These are phyloP conservation scores for Phytopythium cucurbitacearum DNA, from an alignment of 352 stramenopile species.

Conservation along the genomic window DNA sequence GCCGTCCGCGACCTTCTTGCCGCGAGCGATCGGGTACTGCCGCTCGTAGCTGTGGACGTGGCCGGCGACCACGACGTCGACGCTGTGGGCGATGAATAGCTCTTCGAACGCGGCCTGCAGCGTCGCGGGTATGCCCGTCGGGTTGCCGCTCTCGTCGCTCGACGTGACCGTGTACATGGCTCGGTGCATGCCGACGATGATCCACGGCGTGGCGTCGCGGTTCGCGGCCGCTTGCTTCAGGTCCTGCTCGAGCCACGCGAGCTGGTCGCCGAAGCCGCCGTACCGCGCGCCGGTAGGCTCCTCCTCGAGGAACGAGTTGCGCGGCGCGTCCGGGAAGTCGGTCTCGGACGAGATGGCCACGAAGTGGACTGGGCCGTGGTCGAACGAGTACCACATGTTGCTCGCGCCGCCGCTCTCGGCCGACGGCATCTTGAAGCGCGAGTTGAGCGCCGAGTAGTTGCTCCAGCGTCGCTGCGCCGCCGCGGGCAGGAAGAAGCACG, in stretches of 20 bases:
- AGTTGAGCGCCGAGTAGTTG: constrained; percentile 60
- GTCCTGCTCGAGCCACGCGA: constrained; percentile 50
- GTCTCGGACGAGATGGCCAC: constrained; percentile 77
- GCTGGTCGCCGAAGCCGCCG: constrained; percentile 36
- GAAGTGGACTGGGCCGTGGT: constrained; percentile 58
- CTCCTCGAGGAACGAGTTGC: constrained; percentile 23
- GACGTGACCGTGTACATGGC: constrained; percentile 39
- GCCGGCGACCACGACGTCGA: constrained; percentile 47
- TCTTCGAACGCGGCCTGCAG: constrained; percentile 51
- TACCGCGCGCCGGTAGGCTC: constrained; percentile 14
- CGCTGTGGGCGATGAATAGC: constrained; percentile 54
- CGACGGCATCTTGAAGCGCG: constrained; percentile 37
- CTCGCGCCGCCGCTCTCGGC: constrained; percentile 25
- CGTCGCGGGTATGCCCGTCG: constrained; percentile 18
- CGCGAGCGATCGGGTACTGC: constrained; percentile 38
- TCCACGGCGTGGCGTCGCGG: constrained; percentile 38
- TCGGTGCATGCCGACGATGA: constrained; percentile 51
- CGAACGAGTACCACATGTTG: constrained; percentile 53
- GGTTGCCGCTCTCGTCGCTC: constrained; percentile 23
- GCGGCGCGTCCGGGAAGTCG: constrained; percentile 29
- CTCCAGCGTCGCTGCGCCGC: constrained; percentile 25
- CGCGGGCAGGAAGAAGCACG: constrained; percentile 20
- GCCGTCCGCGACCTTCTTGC: constrained; percentile 26
- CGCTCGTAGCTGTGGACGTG: constrained; percentile 56
- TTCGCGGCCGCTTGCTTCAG: constrained; percentile 41